Conservation (phyloP, 257 asterid genomes). For the Agastache rugosa region DNA sequence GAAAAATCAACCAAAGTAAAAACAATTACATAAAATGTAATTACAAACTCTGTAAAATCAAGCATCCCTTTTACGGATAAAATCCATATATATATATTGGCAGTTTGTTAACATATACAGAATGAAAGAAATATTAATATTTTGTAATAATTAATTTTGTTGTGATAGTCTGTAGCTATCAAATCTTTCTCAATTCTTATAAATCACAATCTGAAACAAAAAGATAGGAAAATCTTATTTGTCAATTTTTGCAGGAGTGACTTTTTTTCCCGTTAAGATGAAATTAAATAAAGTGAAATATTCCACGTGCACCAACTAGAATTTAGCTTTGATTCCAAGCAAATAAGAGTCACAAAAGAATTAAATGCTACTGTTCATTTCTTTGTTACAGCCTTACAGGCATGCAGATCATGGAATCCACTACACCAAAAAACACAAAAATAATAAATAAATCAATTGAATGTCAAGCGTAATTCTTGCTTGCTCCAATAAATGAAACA, state of each 20-base stretch:
- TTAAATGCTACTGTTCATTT: neutral
- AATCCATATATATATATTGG: neutral
- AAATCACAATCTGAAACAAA: neutral
- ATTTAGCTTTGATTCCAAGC: conserved; percentile 39
- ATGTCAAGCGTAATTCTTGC: neutral
- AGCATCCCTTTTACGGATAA: neutral
- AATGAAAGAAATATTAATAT: neutral
- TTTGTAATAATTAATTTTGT: neutral
- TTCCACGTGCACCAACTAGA: conserved; percentile 33
- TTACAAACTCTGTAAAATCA: neutral
- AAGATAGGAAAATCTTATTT: neutral
- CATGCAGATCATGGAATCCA: conserved; percentile 13
- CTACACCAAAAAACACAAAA: neutral
- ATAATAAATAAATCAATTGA: neutral
- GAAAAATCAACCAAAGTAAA: neutral
- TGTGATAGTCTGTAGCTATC: neutral
- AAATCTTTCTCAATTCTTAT: neutral
- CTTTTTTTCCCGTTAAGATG: neutral
- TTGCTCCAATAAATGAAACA: neutral
- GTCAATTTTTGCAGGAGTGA: neutral
- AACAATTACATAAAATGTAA: neutral
- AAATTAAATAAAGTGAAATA: conserved; percentile 28
- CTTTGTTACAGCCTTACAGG: neutral
- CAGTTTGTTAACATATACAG: neutral
- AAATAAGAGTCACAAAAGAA: neutral